Conservation (phyloP, 116 monocot genomes). For the Cymodocea nodosa region DNA sequence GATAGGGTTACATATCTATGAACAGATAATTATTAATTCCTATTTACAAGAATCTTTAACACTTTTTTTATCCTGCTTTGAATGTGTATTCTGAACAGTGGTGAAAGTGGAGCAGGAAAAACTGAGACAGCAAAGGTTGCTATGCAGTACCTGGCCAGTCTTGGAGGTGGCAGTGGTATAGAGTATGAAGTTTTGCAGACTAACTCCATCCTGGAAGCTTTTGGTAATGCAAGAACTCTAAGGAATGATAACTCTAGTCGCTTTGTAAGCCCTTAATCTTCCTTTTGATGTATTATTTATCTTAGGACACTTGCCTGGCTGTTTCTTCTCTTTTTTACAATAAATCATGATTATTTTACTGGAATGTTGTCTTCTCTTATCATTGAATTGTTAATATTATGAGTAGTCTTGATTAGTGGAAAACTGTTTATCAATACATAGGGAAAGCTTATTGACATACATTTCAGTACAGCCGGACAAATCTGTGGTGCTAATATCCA, state of each 20-base stretch:
- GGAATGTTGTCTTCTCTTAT: no score
- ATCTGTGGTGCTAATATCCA: constrained; percentile 93
- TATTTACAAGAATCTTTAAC: no score
- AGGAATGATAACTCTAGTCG: constrained; percentile 98
- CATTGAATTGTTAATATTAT: no score
- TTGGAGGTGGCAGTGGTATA: constrained; percentile 93
- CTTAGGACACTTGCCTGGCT: not conserved
- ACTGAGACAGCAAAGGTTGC: constrained; percentile 99
- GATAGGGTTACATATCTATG: no score
- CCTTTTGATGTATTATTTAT: not conserved
- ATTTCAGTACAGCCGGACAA: constrained; percentile 73
- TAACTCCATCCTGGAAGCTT: constrained; percentile 94
- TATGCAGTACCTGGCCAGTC: constrained; percentile 95
- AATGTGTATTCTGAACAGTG: constrained; percentile 25
- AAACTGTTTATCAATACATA: constrained; percentile 11
- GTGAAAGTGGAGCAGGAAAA: constrained; percentile 99
- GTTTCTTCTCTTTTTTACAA: not conserved
- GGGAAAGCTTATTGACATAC: constrained; percentile 98
- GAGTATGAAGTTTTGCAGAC: constrained; percentile 94
- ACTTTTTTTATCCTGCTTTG: no score
- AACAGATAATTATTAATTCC: no score
- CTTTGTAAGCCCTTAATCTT: constrained; percentile 53
- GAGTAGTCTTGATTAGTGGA: not conserved
- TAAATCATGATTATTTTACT: not conserved
- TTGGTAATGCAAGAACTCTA: constrained; percentile 93